phyloP scores from a whole-genome alignment of 2,329 filamentous ascomycete species.

The Epicoccum sorghinum region DNA sequence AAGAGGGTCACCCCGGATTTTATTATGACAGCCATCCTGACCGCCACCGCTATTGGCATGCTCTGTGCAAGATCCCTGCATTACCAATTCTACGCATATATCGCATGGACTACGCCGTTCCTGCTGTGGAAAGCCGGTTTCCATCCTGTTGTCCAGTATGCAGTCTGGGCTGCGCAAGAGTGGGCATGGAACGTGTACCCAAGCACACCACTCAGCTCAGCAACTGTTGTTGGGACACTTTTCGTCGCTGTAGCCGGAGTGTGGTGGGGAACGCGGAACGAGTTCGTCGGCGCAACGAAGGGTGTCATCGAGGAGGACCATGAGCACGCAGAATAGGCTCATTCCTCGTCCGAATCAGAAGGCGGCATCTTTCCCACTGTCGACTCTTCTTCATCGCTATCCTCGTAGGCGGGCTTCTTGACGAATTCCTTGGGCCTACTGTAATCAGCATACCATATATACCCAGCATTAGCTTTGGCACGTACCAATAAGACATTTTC shows the following conservation, averaged over 20 bases:
- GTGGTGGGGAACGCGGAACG: conserved; percentile 62
- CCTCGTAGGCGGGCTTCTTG: conserved; percentile 66
- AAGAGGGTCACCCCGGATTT: conserved; percentile 71
- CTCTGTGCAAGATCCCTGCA: conserved; percentile 87
- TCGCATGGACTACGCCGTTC: conserved; percentile 87
- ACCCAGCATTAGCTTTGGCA: conserved; percentile 6
- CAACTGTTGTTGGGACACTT: conserved; percentile 72
- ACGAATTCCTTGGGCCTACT: conserved; percentile 76
- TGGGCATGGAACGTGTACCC: conserved; percentile 95
- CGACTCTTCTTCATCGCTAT: conserved; percentile 77
- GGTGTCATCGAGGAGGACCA: conserved; percentile 37
- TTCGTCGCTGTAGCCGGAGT: conserved; percentile 68
- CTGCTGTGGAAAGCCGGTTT: conserved; percentile 80
- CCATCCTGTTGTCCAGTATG: conserved; percentile 70
- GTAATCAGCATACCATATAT: conserved; percentile 9
- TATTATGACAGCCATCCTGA: conserved; percentile 76
- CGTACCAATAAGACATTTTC: conserved; percentile 81
- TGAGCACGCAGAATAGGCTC: conserved; percentile 42
- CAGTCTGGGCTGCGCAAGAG: conserved; percentile 79
- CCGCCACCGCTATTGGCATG: conserved; percentile 78
- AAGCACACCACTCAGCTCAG: conserved; percentile 71
- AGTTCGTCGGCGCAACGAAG: conserved; percentile 48
- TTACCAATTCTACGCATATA: conserved; percentile 94
- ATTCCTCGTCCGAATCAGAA: conserved; percentile 73
- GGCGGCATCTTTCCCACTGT: conserved; percentile 85